Base-by-base conservation (phyloP, 257 asterid genomes). In the Fraxinus americana region DNA sequence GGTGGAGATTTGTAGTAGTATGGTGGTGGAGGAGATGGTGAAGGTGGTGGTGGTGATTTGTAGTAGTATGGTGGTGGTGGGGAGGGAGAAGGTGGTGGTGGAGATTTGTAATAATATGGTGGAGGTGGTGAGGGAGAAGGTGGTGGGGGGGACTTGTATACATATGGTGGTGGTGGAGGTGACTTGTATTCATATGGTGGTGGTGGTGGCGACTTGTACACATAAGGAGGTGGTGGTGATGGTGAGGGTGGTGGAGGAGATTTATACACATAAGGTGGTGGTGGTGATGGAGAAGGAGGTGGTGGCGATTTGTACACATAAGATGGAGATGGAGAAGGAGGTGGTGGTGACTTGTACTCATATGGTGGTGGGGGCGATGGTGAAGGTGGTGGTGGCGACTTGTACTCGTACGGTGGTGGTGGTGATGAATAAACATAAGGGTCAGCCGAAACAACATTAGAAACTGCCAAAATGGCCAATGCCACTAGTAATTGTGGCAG, bases 1-100 rank as follows among this genome's bases (percentile, higher is more conserved):
- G 79, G 83, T 10, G 83, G 79, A 34, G 78, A 79, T 2, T 79
- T 73, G 8, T 79, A 79, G 29, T n/a, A 14, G 16, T 79, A 79
- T 4, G 82, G 78, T 16, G 82, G 78, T 2, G 75, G 82, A 0
- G 74, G 82, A 0, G 78, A 79, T 0, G 74, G 74, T 0, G 78
- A 66, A 0, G 78, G 78, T 0, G 78, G 82, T 12, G 82, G 75
- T 34, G 82, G 78, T 2, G 82, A 79, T 7, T 79, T 79, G 2
- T 79, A 73, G 3, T 8, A 4, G 0, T 79, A 79, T 0, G 83
- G 79, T 2, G 83, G 78, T 1, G 71, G 82, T 1, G 74, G 78
- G 0, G 75, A 79, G 0, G 70, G 74, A 1, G 78, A 73, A 0
- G 83, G 79, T 2, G 83, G 79, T 0, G 76, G 83, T 0, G 59